These are phyloP conservation scores for Danielia oregonensis DNA, from an alignment of 805 yeast species.

Conservation along the genomic window DNA sequence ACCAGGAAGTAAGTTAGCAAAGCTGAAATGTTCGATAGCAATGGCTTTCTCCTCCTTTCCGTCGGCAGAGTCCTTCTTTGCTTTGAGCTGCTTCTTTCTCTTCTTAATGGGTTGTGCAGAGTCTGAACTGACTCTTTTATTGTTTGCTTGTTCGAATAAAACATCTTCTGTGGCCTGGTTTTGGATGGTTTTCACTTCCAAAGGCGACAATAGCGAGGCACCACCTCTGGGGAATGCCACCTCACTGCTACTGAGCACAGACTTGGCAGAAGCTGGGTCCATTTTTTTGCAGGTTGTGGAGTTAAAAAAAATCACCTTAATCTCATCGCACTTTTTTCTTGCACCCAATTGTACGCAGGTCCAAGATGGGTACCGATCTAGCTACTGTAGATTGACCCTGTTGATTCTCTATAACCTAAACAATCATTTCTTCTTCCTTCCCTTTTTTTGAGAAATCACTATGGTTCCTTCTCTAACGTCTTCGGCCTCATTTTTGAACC, in stretches of 20 bases:
- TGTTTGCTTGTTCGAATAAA: constrained; percentile 55
- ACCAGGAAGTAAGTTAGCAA: constrained; percentile 66
- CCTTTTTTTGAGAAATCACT: constrained; percentile 33
- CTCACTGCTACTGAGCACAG: constrained; percentile 42
- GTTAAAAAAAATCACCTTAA: constrained; percentile 1
- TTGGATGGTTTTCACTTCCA: constrained; percentile 89
- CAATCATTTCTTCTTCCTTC: constrained; percentile 5
- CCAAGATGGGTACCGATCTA: no score
- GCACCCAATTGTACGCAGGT: not conserved
- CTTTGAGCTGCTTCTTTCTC: constrained; percentile 20
- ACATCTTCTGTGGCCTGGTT: constrained; percentile 91
- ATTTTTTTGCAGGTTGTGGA: constrained; percentile 6
- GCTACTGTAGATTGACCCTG: no score
- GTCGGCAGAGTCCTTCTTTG: constrained; percentile 16
- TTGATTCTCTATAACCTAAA: no score
- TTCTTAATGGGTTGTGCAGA: constrained; percentile 23
- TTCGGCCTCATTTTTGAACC: constrained; percentile 65
- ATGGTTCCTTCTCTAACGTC: constrained; percentile 72
- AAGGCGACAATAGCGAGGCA: constrained; percentile 74
- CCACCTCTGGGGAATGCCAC: constrained; percentile 95
- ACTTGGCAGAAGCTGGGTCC: constrained; percentile 19
- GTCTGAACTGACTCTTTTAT: constrained; percentile 26
- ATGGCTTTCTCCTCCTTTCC: constrained; percentile 31
- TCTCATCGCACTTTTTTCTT: constrained; percentile 8
- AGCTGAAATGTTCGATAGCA: constrained; percentile 59